phyloP scores from a whole-genome alignment of 2,329 filamentous ascomycete genomes.

The Fusarium decemcellulare region DNA sequence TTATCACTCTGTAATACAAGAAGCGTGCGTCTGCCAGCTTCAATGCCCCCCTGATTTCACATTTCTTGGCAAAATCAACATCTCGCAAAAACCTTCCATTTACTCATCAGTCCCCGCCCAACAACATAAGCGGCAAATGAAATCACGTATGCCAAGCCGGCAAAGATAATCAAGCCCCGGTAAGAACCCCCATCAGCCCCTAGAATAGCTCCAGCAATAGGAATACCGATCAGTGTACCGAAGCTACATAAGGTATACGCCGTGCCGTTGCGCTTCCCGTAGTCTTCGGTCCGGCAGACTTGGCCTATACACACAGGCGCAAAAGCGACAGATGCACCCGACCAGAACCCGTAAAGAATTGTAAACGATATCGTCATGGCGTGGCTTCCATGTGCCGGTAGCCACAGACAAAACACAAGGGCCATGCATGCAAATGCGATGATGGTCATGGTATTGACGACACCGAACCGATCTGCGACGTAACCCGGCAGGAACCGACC shows the following conservation, averaged over 20 bases:
- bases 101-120: not conserved
- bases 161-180: constrained; percentile 12
- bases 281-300: constrained; percentile 1
- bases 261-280: not conserved
- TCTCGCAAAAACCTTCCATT: not conserved
- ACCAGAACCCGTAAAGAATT: constrained; percentile 6
- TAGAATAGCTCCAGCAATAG: constrained; percentile 15
- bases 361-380: constrained; percentile 1
- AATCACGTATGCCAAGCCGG: constrained; percentile 1
- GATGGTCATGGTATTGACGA: constrained; percentile 6
- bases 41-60: no score
- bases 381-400: not conserved
- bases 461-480: constrained; percentile 3
- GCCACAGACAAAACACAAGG: not conserved
- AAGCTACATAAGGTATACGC: constrained; percentile 8
- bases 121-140: constrained; percentile 6
- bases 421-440: constrained; percentile 4
- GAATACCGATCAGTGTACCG: constrained; percentile 3
- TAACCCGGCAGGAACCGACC: constrained; percentile 1
- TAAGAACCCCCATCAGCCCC: constrained; percentile 8
- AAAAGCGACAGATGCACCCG: constrained; percentile 3
- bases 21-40: no score
- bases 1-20: no score
- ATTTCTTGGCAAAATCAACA: no score
- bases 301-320: not conserved